These are phyloP conservation scores for Camelina neglecta DNA, from an alignment of 345 rosid genomes.

Conservation along the genomic window DNA sequence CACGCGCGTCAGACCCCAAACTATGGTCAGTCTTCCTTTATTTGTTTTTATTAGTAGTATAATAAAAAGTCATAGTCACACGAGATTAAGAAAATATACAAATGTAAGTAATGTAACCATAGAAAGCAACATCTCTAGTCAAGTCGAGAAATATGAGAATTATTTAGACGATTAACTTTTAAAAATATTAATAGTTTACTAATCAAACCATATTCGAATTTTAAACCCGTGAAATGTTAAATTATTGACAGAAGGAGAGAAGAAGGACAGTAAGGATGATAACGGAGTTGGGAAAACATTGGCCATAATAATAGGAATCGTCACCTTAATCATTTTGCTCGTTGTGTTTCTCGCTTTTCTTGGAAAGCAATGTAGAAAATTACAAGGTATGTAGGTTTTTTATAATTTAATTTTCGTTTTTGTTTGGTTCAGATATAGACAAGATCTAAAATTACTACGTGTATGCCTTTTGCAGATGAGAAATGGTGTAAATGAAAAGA, in stretches of 20 bases:
- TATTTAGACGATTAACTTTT: neutral
- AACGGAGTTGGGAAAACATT: slow-evolving; percentile 71
- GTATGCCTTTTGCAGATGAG: slow-evolving; percentile 31
- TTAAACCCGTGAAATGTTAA: neutral
- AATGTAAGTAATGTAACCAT: neutral
- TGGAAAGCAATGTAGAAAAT: slow-evolving; percentile 56
- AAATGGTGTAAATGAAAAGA: slow-evolving; percentile 27
- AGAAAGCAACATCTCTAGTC: slow-evolving; percentile 13
- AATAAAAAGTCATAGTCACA: neutral
- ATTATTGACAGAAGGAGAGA: neutral
- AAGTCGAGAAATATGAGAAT: slow-evolving; percentile 1
- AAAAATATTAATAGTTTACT: neutral
- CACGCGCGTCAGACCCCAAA: slow-evolving; percentile 37
- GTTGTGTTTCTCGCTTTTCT: slow-evolving; percentile 71
- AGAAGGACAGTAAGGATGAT: slow-evolving; percentile 42
- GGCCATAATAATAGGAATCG: slow-evolving; percentile 80
- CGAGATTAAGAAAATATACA: no score
- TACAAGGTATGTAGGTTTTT: slow-evolving; percentile 52
- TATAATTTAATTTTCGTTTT: neutral
- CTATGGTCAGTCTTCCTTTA: slow-evolving; percentile 26
- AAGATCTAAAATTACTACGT: slow-evolving; percentile 3
- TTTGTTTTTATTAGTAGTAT: neutral
- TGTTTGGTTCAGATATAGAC: neutral
- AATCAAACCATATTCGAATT: no score
- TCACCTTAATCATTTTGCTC: slow-evolving; percentile 75